Evolutionary conservation across 2,329 filamentous ascomycete species (phyloP), one percentile per base, ranked within the genome.

Genomic region (Fusarium burgessii): DNA sequence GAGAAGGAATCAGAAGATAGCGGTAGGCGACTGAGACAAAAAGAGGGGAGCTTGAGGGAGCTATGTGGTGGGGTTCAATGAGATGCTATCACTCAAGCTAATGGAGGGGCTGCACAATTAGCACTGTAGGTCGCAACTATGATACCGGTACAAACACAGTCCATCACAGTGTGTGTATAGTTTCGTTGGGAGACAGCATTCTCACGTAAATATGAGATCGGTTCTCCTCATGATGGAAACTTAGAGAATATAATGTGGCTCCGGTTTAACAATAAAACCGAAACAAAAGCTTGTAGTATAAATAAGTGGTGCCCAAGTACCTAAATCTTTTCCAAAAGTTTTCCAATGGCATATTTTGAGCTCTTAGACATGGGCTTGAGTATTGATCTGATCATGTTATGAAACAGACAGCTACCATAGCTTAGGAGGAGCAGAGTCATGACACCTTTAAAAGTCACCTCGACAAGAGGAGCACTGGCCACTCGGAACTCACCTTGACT

Each of bases 21-120:
- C 43, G 54, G 56, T 62, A 58, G 70, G 46, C 43, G 56, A 58
- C 62, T 57, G 58, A 68, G 57, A 72, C 59, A 71, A 68, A 70
- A 70, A 73, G 71, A 71, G 67, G 68, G 73, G 73, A 78, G 76
- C 76, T 79, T 71, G 68, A 68, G 68, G 71, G 66, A 77, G 76
- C 76, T 77, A 62, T 52, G 67, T 65, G 64, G 74, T 76, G 64
- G 70, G 63, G 71, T 75, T 66, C 56, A 57, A 60, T 55, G 72
- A 62, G 58, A 75, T 74, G 74, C 74, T 76, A 76, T 77, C 76
- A 77, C 74, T 71, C 38, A 45, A 74, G 71, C 64, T 69, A 72
- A 71, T 76, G 74, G 73, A 77, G 74, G 76, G 74, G 76, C 29
- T 46, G 29, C 29, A n/a, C 42, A 54, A 62, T 68, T 63, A 40